phyloP scores from a whole-genome alignment of 768 basidiomycete species.

The Phallus indusiatus region DNA sequence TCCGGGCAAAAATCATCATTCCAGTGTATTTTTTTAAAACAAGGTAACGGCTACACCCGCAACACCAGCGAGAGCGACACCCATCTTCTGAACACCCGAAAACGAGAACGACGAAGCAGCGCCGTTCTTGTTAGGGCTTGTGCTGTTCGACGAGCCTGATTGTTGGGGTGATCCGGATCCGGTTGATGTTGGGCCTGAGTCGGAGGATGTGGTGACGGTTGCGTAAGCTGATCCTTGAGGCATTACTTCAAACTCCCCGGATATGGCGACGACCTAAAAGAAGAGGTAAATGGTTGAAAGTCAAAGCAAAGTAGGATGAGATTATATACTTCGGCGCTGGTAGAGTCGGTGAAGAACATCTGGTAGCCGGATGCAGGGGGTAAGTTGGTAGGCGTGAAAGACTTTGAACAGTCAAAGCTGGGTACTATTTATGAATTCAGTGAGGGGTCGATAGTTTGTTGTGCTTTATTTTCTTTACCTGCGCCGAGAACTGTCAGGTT shows the following conservation, averaged over 20 bases:
- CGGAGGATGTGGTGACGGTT: background rate
- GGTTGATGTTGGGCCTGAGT: background rate
- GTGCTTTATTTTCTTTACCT: too few relatives aligned
- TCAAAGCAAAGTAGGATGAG: too few relatives aligned
- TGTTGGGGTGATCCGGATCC: background rate
- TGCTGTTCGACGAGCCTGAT: background rate
- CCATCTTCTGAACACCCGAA: background rate
- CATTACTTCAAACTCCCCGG: conserved; percentile 2
- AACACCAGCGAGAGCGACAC: background rate
- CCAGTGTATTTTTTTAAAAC: background rate
- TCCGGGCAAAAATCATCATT: too few relatives aligned
- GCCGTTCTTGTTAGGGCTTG: background rate
- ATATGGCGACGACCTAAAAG: background rate
- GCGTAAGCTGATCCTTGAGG: background rate
- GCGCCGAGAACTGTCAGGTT: conserved; percentile 1
- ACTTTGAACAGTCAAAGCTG: background rate
- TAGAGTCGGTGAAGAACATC: conserved; percentile 1
- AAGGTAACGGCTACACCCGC: background rate
- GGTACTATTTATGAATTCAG: background rate
- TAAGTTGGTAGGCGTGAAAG: background rate
- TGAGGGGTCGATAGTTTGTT: too few relatives aligned
- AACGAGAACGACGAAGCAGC: background rate
- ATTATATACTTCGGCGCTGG: background rate
- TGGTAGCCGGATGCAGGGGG: conserved; percentile 1
- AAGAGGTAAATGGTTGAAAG: background rate